Evolutionary conservation across 2,329 filamentous ascomycete species (phyloP).

Genomic region (Diaporthe vexans): DNA sequence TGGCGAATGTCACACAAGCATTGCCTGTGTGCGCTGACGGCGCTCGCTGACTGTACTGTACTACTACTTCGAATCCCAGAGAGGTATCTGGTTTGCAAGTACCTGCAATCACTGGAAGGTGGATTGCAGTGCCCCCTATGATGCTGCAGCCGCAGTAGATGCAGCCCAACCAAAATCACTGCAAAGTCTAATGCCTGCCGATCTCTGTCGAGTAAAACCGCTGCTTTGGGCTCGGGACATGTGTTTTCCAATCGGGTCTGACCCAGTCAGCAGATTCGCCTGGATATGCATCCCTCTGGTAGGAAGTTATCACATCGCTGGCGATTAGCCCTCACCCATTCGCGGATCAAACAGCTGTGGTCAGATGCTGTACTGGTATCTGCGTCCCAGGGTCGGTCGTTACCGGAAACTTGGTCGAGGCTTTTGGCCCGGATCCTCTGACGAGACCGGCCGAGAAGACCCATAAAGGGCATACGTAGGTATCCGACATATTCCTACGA

Average conservation of each 20-base stretch:
- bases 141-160: background rate
- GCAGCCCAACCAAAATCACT: background rate
- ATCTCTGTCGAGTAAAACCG: background rate
- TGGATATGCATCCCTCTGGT: background rate
- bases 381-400: background rate
- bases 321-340: background rate
- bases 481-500: background rate
- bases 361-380: background rate
- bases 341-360: too few relatives aligned
- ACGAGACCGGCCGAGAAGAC: background rate
- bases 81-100: background rate
- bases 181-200: background rate
- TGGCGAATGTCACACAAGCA: background rate
- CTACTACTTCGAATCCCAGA: background rate
- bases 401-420: background rate
- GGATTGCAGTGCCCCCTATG: background rate
- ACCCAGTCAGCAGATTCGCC: slow-evolving; percentile 16
- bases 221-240: background rate
- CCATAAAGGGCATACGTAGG: slow-evolving; percentile 1
- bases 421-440: background rate
- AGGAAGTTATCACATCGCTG: background rate
- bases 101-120: background rate
- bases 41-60: slow-evolving; percentile 31
- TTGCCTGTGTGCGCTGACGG: slow-evolving; percentile 4
- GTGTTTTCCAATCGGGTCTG: slow-evolving; percentile 17